Percentiles rank a stretch among this genome's conserved stretches.
phyloP scores from a whole-genome alignment of 352 stramenopile species.

The Pythium rishiriense region DNA sequence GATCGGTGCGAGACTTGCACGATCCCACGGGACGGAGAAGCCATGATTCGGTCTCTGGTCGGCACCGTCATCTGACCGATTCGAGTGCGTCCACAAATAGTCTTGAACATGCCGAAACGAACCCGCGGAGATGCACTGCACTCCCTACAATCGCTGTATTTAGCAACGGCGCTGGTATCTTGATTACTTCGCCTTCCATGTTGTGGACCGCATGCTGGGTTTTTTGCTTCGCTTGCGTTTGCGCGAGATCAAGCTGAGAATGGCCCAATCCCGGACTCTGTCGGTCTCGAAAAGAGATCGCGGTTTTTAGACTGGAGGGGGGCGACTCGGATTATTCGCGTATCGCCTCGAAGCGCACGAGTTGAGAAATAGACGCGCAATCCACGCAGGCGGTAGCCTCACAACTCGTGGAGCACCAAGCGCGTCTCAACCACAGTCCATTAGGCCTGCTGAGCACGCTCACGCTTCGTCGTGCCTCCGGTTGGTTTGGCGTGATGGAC shows the following conservation, averaged over 20 bases:
- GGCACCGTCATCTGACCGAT: background rate
- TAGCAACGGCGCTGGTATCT: too few relatives aligned
- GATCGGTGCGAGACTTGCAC: background rate
- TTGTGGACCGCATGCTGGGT: too few relatives aligned
- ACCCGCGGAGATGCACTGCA: too few relatives aligned
- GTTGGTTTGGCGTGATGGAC: constrained; percentile 13
- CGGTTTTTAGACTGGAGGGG: background rate
- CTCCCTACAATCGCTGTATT: too few relatives aligned
- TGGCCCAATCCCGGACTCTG: too few relatives aligned
- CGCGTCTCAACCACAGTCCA: background rate
- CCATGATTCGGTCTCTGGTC: background rate
- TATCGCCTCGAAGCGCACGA: background rate
- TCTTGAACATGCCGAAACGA: background rate
- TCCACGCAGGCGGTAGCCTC: background rate
- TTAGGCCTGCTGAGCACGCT: background rate
- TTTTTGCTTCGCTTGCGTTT: too few relatives aligned
- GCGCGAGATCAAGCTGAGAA: too few relatives aligned
- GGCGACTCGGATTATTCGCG: too few relatives aligned
- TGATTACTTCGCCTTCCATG: too few relatives aligned
- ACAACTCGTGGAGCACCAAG: background rate
- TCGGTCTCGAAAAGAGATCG: too few relatives aligned
- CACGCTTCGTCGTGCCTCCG: background rate
- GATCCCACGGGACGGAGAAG: background rate
- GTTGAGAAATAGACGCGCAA: background rate
- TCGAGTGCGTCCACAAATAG: background rate